A percentile compares a stretch with the other conserved stretches of the same genome.
Conservation (phyloP, 2,329 filamentous ascomycete genomes). For the Pyrenochaeta sp. region DNA sequence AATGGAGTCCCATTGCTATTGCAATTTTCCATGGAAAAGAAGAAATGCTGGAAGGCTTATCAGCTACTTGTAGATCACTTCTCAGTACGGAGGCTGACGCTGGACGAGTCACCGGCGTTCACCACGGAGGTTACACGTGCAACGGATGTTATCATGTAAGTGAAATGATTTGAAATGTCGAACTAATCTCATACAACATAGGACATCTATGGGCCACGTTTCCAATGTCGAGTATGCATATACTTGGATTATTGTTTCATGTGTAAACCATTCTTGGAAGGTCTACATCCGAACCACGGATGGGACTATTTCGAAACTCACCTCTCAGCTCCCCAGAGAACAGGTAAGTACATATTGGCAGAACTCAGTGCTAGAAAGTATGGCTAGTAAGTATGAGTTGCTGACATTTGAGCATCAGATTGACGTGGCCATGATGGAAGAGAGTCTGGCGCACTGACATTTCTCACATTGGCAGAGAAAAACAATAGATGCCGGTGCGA, state of each 20-base stretch:
- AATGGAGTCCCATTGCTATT: constrained; percentile 19
- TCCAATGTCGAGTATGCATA: constrained; percentile 9
- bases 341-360: no score
- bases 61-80: background rate
- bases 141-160: constrained; percentile 19
- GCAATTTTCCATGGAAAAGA: constrained; percentile 18
- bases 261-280: constrained; percentile 11
- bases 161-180: no score
- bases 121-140: constrained; percentile 2
- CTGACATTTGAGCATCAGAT: no score
- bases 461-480: no score
- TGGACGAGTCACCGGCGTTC: background rate
- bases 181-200: no score
- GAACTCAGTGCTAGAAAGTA: no score
- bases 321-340: no score
- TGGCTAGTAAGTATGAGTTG: no score
- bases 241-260: constrained; percentile 17
- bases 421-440: no score
- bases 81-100: background rate
- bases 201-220: constrained; percentile 15
- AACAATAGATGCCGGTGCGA: no score
- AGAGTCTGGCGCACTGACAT: no score
- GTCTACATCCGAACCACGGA: constrained; percentile 12
- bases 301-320: constrained; percentile 4
- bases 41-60: constrained; percentile 9